phyloP scores from a whole-genome alignment of 2,329 filamentous ascomycete species.

The Aureobasidium musti region DNA sequence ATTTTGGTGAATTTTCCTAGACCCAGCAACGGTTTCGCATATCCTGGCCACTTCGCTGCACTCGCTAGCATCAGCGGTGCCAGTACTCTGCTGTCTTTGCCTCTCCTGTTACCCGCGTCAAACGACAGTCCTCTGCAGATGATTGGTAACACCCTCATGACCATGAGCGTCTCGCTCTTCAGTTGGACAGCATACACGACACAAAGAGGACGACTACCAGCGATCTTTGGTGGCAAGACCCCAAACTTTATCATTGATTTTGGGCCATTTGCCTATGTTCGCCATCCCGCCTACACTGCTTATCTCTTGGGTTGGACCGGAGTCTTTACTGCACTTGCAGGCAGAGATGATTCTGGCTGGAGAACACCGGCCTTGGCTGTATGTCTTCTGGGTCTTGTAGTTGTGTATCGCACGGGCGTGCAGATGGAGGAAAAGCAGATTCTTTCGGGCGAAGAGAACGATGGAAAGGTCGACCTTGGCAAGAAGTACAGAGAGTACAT shows the following conservation, averaged over 20 bases:
- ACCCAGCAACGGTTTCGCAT: constrained; percentile 24
- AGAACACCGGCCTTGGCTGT: not conserved
- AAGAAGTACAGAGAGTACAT: constrained; percentile 22
- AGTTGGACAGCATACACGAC: constrained; percentile 20
- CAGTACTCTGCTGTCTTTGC: not conserved
- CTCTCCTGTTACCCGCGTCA: not conserved
- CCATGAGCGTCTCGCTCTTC: constrained; percentile 14
- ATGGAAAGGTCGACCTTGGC: constrained; percentile 7
- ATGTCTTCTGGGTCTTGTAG: constrained; percentile 8
- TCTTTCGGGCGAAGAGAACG: constrained; percentile 8
- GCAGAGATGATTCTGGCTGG: constrained; percentile 7
- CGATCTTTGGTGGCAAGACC: constrained; percentile 24
- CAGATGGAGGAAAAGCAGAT: constrained; percentile 20
- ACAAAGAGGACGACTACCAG: constrained; percentile 13
- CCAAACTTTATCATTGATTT: constrained; percentile 20
- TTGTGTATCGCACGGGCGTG: not conserved
- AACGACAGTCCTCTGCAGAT: not conserved
- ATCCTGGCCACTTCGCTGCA: constrained; percentile 19
- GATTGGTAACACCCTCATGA: constrained; percentile 10
- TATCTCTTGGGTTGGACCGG: constrained; percentile 23
- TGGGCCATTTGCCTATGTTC: constrained; percentile 21
- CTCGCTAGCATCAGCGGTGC: constrained; percentile 6
- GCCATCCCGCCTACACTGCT: constrained; percentile 22
- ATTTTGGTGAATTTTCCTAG: constrained; percentile 22
- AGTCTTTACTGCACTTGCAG: constrained; percentile 2